Percentiles rank a stretch among this genome's conserved stretches.
Conservation (phyloP, 305 asterid genomes). For the Rubia peregrina region DNA sequence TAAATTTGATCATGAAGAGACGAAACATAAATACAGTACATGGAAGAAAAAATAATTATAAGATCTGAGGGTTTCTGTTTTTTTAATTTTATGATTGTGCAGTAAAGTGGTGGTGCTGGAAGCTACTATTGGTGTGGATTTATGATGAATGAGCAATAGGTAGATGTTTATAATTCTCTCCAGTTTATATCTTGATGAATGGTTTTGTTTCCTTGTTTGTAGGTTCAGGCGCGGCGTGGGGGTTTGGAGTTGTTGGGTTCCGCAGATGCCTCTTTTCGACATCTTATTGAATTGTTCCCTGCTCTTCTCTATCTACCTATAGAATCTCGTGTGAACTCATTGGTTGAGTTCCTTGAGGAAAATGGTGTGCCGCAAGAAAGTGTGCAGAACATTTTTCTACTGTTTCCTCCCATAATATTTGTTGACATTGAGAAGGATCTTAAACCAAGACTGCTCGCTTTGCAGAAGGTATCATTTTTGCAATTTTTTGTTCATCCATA, state of each 20-base stretch:
- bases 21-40: neutral
- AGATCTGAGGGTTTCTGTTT: neutral
- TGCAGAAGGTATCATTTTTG: slow-evolving; percentile 46
- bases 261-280: slow-evolving; percentile 50
- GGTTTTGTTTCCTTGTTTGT: slow-evolving; percentile 2
- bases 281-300: slow-evolving; percentile 81
- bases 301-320: slow-evolving; percentile 53
- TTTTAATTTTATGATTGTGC: neutral
- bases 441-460: slow-evolving; percentile 50
- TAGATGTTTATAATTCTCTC: neutral
- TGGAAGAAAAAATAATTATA: neutral
- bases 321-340: slow-evolving; percentile 48
- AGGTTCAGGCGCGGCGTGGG: slow-evolving; percentile 96
- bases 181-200: neutral
- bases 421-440: slow-evolving; percentile 59
- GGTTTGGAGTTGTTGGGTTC: slow-evolving; percentile 63
- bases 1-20: neutral
- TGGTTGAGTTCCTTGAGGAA: slow-evolving; percentile 52
- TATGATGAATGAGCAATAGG: neutral
- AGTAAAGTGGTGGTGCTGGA: neutral
- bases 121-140: neutral
- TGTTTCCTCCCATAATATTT: slow-evolving; percentile 66
- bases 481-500: neutral
- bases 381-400: slow-evolving; percentile 40
- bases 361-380: slow-evolving; percentile 53